Base-by-base conservation (phyloP, 148 eudicot genomes). In the Vaccinium myrtillus region DNA sequence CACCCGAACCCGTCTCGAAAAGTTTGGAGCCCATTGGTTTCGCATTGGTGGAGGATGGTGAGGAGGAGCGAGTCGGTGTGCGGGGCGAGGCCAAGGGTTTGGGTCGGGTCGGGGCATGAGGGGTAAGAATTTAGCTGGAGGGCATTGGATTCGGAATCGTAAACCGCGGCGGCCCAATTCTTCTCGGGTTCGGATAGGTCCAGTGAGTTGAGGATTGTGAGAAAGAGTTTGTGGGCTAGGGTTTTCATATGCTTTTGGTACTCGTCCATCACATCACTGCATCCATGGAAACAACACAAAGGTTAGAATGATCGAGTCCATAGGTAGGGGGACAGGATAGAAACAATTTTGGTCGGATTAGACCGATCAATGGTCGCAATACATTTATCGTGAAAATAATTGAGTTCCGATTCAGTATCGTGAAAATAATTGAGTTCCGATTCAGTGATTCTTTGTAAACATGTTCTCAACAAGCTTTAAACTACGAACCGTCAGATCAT, bases 101-200 rank as follows among this genome's bases (percentile, higher is more conserved):
- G 83, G 54, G 73, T 86, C 15, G 98, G 94, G 65, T 94, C 84
- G 0, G 96, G 96, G 79, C 96, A 93, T 19, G 85, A n/a, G 1
- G 96, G 98, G 81, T 92, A 93, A 1, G 94, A 94, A 81, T 94
- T 94, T 1, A 94, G 90, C 21, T 94, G 95, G n/a, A 94, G 65
- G 2, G 94, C 95, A 0, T 77, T 16, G 46, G 77, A 79, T 6
- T 80, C 80, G 2, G 83, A 81, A 8, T 86, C 89, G 23, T 75
- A 43, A 25, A 79, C 32, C 48, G 86, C 65, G 1, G 84, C 50
- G 3, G 79, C 71, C 84, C 84, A 87, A 0, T 49, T 36, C 19
- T 67, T 30, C 6, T 84, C 89, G 54, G 89, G 69, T 76, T 89
- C 85, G 21, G 90, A 81, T 14, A 86, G 84, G 6, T 87, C 78